Evolutionary conservation across 202 grass and related monocot species (phyloP).

Genomic region (Schoenoplectus triqueter): DNA sequence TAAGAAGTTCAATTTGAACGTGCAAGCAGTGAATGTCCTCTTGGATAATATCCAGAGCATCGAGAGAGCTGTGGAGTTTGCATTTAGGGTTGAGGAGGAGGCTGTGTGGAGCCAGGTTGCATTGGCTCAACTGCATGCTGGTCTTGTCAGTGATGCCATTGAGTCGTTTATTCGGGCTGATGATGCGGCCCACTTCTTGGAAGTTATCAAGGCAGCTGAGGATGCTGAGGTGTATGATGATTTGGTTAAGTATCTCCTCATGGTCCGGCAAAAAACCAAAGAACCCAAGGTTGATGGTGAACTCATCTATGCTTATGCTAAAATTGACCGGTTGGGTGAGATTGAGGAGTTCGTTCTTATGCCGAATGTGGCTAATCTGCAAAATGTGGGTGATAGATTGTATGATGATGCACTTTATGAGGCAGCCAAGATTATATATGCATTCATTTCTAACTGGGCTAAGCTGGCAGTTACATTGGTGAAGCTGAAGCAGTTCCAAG

Average conservation of each 20-base stretch:
- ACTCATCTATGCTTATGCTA: slow-evolving; percentile 93
- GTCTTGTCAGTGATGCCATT: slow-evolving; percentile 91
- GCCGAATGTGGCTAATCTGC: slow-evolving; percentile 98
- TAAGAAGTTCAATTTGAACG: slow-evolving; percentile 97
- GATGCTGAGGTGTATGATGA: slow-evolving; percentile 79
- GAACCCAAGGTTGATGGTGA: slow-evolving; percentile 94
- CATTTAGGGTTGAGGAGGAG: slow-evolving; percentile 96
- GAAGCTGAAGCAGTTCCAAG: slow-evolving; percentile 99
- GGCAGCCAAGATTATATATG: slow-evolving; percentile 96
- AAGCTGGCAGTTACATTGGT: slow-evolving; percentile 90
- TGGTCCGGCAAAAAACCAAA: slow-evolving; percentile 90
- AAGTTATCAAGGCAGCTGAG: slow-evolving; percentile 92
- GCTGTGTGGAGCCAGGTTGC: slow-evolving; percentile 97
- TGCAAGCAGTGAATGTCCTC: slow-evolving; percentile 91
- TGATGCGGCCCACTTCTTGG: slow-evolving; percentile 83
- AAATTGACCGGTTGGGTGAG: slow-evolving; percentile 82
- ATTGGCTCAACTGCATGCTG: slow-evolving; percentile 85
- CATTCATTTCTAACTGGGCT: slow-evolving; percentile 97
- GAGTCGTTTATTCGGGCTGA: slow-evolving; percentile 97
- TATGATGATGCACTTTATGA: slow-evolving; percentile 88
- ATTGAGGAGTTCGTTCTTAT: slow-evolving; percentile 98
- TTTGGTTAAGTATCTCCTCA: slow-evolving; percentile 89
- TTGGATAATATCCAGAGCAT: slow-evolving; percentile 91
- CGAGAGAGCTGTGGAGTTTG: slow-evolving; percentile 92
- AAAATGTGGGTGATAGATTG: slow-evolving; percentile 88